A percentile compares a stretch with the other conserved stretches of the same genome.
Conservation (phyloP, 169 alveolate genomes). For the Plasmodium billcollinsi region DNA sequence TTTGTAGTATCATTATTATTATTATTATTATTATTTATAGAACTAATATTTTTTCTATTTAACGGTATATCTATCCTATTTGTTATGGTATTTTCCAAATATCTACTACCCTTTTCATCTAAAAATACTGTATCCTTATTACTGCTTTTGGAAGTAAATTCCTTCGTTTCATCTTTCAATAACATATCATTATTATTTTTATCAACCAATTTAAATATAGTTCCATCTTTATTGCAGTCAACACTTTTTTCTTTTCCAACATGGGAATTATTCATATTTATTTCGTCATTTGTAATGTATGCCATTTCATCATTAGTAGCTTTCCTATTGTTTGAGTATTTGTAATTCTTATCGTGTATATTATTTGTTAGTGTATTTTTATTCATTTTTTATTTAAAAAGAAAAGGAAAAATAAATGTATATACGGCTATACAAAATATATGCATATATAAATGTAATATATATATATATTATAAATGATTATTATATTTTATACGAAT, state of each 20-base stretch:
- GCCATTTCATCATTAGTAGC: constrained; percentile 19
- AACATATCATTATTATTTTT: constrained; percentile 9
- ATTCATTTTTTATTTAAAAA: constrained; percentile 27
- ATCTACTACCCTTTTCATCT: constrained; percentile 17
- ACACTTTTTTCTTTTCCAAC: background rate
- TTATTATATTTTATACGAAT: too few species aligned
- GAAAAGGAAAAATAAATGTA: background rate
- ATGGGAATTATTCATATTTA: background rate
- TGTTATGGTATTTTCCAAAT: background rate
- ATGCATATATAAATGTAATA: too few species aligned
- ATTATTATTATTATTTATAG: background rate
- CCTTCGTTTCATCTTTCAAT: background rate
- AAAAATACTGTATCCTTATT: background rate
- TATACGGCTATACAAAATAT: too few species aligned
- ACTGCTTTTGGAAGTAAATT: background rate
- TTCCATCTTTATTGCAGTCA: background rate
- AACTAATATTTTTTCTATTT: background rate
- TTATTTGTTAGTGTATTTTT: constrained; percentile 37
- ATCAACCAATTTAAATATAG: constrained; percentile 3
- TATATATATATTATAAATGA: too few species aligned
- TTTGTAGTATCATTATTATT: constrained; percentile 2
- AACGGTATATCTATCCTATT: constrained; percentile 11
- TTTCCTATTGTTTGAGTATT: constrained; percentile 16
- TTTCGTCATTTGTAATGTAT: background rate
- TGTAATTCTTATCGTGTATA: constrained; percentile 29